Evolutionary conservation across 345 rosid genomes (phyloP).

Genomic region (Bruguiera sexangula): DNA sequence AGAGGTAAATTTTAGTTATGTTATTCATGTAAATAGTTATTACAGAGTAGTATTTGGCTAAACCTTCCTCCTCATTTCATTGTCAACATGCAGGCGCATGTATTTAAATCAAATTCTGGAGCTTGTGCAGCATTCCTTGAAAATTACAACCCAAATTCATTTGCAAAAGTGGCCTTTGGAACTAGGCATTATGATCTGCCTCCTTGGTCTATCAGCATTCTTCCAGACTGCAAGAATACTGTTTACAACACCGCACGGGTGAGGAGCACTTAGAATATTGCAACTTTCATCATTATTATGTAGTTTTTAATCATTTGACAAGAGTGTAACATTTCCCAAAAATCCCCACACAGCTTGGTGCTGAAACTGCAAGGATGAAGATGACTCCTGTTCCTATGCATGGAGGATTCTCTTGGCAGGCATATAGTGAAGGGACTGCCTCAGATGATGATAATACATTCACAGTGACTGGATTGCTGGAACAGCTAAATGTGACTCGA

Average conservation of each 20-base stretch:
- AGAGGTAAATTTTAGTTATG: conserved; percentile 51
- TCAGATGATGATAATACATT: conserved; percentile 64
- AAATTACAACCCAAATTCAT: conserved; percentile 63
- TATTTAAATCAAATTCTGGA: conserved; percentile 69
- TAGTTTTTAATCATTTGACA: too few relatives aligned
- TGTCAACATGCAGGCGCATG: conserved; percentile 64
- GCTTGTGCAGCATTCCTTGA: conserved; percentile 95
- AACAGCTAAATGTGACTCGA: conserved; percentile 92
- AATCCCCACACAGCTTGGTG: conserved; percentile 58
- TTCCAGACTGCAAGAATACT: conserved; percentile 97
- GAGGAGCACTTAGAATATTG: conserved; percentile 16
- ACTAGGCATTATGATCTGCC: conserved; percentile 85
- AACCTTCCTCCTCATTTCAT: conserved; percentile 1
- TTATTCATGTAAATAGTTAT: conserved; percentile 1
- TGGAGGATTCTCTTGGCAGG: conserved; percentile 94
- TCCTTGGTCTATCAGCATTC: conserved; percentile 99
- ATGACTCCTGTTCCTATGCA: conserved; percentile 75
- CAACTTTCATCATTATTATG: background rate
- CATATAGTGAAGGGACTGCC: conserved; percentile 71
- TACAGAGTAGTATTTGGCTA: background rate
- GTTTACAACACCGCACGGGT: conserved; percentile 98
- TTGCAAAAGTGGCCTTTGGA: conserved; percentile 68
- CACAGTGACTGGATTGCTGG: conserved; percentile 80
- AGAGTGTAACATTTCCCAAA: background rate
- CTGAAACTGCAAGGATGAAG: conserved; percentile 82